Percentiles rank a stretch among this genome's conserved stretches.
phyloP scores from a whole-genome alignment of 441 rosid genomes.

The Melastoma candidum region DNA sequence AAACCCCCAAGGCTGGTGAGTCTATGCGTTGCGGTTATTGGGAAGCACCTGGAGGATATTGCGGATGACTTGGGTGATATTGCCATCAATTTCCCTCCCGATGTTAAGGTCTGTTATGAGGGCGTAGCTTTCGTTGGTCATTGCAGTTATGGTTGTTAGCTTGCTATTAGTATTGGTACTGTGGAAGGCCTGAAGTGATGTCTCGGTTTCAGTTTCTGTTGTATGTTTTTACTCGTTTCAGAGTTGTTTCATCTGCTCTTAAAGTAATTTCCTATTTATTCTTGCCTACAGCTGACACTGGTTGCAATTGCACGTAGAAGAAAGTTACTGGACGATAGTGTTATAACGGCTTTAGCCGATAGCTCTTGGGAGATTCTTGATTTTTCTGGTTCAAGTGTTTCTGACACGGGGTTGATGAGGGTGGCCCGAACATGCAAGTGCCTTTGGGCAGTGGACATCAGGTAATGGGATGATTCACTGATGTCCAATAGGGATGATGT shows the following conservation, averaged over 20 bases:
- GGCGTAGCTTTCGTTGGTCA: no score
- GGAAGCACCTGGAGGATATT: constrained; percentile 71
- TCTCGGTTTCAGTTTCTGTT: not conserved
- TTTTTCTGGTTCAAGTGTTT: constrained; percentile 64
- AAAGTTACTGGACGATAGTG: constrained; percentile 49
- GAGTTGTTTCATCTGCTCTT: not conserved
- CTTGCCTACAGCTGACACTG: constrained; percentile 42
- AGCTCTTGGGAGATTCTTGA: constrained; percentile 78
- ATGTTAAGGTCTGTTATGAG: constrained; percentile 44
- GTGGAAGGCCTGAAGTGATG: no score
- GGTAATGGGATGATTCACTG: constrained; percentile 26
- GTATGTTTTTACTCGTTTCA: not conserved
- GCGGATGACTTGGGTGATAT: constrained; percentile 50
- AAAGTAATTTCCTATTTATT: not conserved
- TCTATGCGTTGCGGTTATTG: constrained; percentile 78
- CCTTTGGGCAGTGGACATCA: constrained; percentile 76
- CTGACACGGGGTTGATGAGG: constrained; percentile 52
- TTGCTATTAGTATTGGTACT: no score
- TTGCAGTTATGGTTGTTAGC: no score
- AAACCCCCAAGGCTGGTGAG: constrained; percentile 56
- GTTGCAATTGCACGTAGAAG: constrained; percentile 86
- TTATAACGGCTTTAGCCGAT: constrained; percentile 58
- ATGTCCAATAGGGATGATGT: not conserved
- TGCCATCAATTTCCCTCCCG: constrained; percentile 44
- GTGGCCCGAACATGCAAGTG: constrained; percentile 51